A percentile compares a stretch with the other conserved stretches of the same genome.
These are phyloP conservation scores for Cinnamomum micranthum DNA, from an alignment of 164 flowering plant genomes.

Conservation along the genomic window DNA sequence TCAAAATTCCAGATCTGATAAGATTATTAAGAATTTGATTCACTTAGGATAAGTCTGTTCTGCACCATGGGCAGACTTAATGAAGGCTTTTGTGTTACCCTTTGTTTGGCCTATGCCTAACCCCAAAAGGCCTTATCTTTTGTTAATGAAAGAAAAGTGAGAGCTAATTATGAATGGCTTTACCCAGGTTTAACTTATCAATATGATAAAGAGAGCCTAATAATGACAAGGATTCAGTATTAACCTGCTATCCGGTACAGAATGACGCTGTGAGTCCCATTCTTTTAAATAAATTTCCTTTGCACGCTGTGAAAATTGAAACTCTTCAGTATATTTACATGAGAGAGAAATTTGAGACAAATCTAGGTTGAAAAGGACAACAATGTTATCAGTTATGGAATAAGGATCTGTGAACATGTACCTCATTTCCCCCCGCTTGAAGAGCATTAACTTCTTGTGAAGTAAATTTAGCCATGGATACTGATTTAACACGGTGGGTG, in stretches of 20 bases:
- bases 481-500: constrained; percentile 94
- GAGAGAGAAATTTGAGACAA: constrained; percentile 1
- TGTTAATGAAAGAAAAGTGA: not conserved
- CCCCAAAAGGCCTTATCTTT: not conserved
- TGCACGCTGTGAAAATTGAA: constrained; percentile 53
- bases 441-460: constrained; percentile 89
- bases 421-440: constrained; percentile 96
- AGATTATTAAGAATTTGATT: not conserved
- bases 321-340: not conserved
- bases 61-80: not conserved
- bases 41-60: not conserved
- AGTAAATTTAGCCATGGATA: constrained; percentile 95
- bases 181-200: not conserved
- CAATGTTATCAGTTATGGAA: not conserved
- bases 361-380: not conserved
- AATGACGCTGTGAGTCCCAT: constrained; percentile 78
- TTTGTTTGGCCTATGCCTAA: not conserved
- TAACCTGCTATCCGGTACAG: constrained; percentile 84
- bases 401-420: constrained; percentile 14
- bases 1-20: constrained; percentile 13
- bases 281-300: constrained; percentile 76
- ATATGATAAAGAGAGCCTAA: not conserved
- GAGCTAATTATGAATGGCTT: not conserved
- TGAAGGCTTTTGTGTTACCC: not conserved
- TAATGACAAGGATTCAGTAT: not conserved